Evolutionary conservation across 148 eudicot genomes (phyloP).

Genomic region (Rhododendron mucronatum): DNA sequence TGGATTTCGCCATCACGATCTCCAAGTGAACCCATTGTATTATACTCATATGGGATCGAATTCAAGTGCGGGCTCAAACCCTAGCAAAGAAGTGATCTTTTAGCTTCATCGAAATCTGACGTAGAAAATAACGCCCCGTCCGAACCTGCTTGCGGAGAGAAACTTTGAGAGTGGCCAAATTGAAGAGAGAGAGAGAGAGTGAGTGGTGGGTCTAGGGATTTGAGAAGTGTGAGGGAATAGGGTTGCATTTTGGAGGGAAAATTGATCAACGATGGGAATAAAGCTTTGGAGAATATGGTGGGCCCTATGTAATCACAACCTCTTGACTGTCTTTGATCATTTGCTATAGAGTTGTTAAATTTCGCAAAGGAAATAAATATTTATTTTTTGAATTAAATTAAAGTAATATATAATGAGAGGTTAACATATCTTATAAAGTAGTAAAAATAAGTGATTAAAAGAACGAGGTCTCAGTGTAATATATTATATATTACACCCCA

Average conservation of each 20-base stretch:
- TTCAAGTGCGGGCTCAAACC: not conserved
- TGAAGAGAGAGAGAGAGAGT: not conserved
- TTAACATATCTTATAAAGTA: too few species aligned
- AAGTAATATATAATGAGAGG: too few species aligned
- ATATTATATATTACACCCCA: too few species aligned
- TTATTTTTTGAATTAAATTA: too few species aligned
- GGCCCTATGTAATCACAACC: not conserved
- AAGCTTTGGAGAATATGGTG: not conserved
- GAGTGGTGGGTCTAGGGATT: not conserved
- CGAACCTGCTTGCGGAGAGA: not conserved
- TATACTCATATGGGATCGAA: not conserved
- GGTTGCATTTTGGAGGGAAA: not conserved
- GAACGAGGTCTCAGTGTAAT: too few species aligned
- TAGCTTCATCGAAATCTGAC: not conserved
- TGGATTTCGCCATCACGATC: not conserved
- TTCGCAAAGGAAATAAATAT: too few species aligned
- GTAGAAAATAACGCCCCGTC: not conserved
- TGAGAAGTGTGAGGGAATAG: not conserved
- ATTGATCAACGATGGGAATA: not conserved
- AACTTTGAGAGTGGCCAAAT: not conserved
- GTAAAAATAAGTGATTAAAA: too few species aligned
- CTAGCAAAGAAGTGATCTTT: not conserved
- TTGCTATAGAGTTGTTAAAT: too few species aligned
- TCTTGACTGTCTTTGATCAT: not conserved
- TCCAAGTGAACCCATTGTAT: slow-evolving; percentile 1